Percentiles rank a stretch among this genome's conserved stretches.
phyloP scores from a whole-genome alignment of 2,329 filamentous ascomycete species.

The Delphinella strobiligena region DNA sequence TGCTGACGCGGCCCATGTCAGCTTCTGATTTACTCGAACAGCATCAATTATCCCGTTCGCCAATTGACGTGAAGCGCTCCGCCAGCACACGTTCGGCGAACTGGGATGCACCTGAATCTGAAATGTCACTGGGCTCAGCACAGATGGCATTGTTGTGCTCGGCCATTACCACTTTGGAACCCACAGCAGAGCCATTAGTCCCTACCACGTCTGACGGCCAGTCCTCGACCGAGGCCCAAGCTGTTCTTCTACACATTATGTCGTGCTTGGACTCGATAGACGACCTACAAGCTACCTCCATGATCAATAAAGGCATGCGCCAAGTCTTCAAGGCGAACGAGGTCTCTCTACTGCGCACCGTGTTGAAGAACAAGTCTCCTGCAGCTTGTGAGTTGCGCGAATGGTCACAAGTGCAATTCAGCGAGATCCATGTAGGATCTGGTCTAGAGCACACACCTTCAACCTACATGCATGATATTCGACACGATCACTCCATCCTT shows the following conservation, averaged over 20 bases:
- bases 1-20: too few relatives aligned
- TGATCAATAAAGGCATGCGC: conserved; percentile 45
- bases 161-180: not conserved
- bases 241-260: conserved; percentile 42
- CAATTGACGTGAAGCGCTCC: too few relatives aligned
- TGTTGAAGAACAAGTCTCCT: conserved; percentile 41
- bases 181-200: not conserved
- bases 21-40: too few relatives aligned
- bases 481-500: conserved; percentile 41
- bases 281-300: conserved; percentile 43
- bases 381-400: conserved; percentile 50
- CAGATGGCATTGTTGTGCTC: not conserved
- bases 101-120: not conserved
- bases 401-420: conserved; percentile 36
- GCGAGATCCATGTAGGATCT: conserved; percentile 23
- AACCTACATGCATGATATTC: conserved; percentile 40
- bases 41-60: too few relatives aligned
- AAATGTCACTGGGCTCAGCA: not conserved
- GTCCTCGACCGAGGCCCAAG: conserved; percentile 28
- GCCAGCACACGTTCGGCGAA: too few relatives aligned
- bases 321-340: conserved; percentile 46
- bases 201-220: not conserved
- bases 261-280: conserved; percentile 35
- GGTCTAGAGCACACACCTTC: conserved; percentile 38
- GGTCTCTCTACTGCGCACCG: conserved; percentile 38